phyloP scores from a whole-genome alignment of 2,329 filamentous ascomycete species.

The Blastomyces parvus region DNA sequence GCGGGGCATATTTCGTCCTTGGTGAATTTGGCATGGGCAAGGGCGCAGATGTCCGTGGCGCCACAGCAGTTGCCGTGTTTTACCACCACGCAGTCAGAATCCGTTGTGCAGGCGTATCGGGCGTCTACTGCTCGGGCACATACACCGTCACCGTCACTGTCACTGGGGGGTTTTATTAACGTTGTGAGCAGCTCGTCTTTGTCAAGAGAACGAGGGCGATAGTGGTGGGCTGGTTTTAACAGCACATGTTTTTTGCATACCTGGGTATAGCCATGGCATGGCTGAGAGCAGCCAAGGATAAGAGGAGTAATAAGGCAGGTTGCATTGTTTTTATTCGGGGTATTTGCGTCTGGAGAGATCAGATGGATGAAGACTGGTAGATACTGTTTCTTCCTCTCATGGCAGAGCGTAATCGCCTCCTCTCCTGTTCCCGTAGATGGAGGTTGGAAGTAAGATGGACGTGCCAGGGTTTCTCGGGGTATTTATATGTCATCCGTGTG shows the following conservation, averaged over 20 bases:
- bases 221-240: too few relatives aligned
- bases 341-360: background rate
- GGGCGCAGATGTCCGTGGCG: background rate
- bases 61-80: slow-evolving; percentile 8
- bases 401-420: background rate
- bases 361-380: background rate
- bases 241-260: background rate
- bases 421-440: background rate
- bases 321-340: background rate
- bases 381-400: background rate
- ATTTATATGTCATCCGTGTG: background rate
- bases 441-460: background rate
- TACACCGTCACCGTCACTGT: too few relatives aligned
- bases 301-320: background rate
- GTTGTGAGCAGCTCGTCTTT: background rate
- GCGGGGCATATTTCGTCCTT: background rate
- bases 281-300: background rate
- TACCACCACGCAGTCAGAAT: slow-evolving; percentile 1
- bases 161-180: background rate
- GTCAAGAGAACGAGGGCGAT: too few relatives aligned
- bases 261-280: background rate
- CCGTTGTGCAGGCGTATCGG: slow-evolving; percentile 1
- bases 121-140: background rate
- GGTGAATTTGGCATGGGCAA: background rate
- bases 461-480: background rate